Base-by-base conservation (phyloP, 148 eudicot species). In the Rhododendron griersonianum region DNA sequence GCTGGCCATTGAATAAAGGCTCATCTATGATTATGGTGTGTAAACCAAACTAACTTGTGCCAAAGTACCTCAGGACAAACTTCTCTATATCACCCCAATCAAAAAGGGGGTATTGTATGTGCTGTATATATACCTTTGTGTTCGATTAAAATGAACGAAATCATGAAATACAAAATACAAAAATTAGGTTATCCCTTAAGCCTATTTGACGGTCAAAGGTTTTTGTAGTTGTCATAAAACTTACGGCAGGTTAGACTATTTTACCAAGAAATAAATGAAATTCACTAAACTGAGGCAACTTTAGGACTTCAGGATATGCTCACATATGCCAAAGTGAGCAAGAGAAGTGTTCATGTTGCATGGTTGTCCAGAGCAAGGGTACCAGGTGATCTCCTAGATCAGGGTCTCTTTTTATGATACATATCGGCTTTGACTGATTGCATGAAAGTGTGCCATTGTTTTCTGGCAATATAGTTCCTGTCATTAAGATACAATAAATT, bases 401-500 rank as follows among this genome's bases (percentile, higher is more conserved):
- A 28, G 45, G 67, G 45, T 81, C n/a, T 81, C 30, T 25, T 1
- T 28, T 25, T 79, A 11, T 79, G 59, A 79, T 77, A 8, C 13
- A 2, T 18, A 79, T 59, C 10, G 57, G 82, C 35, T 48, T 79
- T 48, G 59, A 48, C 19, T 13, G 28, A 45, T 47, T 47, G 14
- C 55, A 3, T 77, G 51, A 4, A 25, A 41, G 45, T 81, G 41
- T 81, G 23, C 47, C 15, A 57, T 13, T 53, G 13, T 55, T 6
- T 23, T 41, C 50, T 37, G 3, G 47, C 71, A 14, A 55, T 50
- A 25, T 76, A 85, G n/a, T 85, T 81, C 76, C 57, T 51, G 25
- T 69, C 25, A 71, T 47, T 75, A 3, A 88, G 76, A 82, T 85
- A 63, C 23, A 28, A 45, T 53, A 16, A 67, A 80, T 86, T 80